Percentiles rank a stretch among this genome's conserved stretches.
phyloP scores from a whole-genome alignment of 192 early-diverging fungal genomes.

The Podila epicladia region DNA sequence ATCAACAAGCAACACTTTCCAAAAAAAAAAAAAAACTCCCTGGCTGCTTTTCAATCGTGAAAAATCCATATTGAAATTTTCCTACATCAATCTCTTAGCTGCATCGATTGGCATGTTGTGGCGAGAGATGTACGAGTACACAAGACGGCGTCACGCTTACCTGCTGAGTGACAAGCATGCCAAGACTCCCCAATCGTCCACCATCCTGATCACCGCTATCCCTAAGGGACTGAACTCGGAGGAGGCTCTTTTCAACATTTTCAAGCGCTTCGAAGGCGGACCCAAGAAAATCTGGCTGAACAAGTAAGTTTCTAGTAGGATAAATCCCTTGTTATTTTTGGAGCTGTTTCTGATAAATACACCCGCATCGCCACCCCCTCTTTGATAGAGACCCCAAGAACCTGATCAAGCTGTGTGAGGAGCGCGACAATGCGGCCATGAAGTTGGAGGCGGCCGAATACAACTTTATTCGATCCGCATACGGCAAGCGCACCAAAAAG shows the following conservation, averaged over 20 bases:
- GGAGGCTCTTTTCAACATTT: constrained; percentile 58
- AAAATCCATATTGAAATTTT: constrained; percentile 21
- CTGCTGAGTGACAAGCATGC: constrained; percentile 62
- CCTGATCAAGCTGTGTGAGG: constrained; percentile 56
- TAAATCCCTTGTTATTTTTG: constrained; percentile 13
- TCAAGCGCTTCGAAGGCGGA: constrained; percentile 74
- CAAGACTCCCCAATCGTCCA: constrained; percentile 61
- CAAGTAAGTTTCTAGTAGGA: constrained; percentile 37
- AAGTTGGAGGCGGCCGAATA: constrained; percentile 63
- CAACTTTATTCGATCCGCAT: constrained; percentile 30
- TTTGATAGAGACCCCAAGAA: constrained; percentile 52
- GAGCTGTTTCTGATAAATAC: not conserved
- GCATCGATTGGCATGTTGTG: constrained; percentile 48
- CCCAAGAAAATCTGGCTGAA: constrained; percentile 71
- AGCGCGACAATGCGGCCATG: constrained; percentile 58
- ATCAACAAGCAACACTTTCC: not conserved
- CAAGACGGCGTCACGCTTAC: constrained; percentile 75
- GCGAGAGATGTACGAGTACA: constrained; percentile 67
- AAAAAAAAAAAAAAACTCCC: too few relatives aligned
- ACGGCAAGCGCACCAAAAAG: constrained; percentile 15
- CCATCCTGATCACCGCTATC: constrained; percentile 75
- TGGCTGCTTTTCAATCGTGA: not conserved
- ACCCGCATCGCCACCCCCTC: not conserved
- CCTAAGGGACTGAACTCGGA: constrained; percentile 66
- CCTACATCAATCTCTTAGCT: constrained; percentile 14